phyloP scores from a whole-genome alignment of 768 basidiomycete genomes.

The Mrakia gelida region DNA sequence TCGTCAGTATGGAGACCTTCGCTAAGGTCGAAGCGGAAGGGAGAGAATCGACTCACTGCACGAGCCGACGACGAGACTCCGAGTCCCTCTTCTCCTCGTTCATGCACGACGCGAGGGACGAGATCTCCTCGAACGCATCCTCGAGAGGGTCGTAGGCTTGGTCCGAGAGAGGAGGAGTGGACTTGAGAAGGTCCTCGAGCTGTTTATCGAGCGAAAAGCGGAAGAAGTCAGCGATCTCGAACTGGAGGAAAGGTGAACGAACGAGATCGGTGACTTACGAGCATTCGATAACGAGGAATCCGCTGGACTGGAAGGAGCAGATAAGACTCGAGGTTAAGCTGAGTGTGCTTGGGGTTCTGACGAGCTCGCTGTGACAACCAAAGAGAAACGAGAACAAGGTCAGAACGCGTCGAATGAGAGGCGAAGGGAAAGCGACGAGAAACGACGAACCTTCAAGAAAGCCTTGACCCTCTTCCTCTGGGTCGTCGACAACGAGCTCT shows the following conservation, averaged over 20 bases:
- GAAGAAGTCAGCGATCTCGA: constrained; percentile 1
- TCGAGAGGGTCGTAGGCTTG: constrained; percentile 68
- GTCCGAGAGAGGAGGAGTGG: constrained; percentile 74
- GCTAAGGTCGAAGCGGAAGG: not conserved
- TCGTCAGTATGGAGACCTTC: not conserved
- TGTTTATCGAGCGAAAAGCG: constrained; percentile 37
- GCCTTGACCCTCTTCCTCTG: constrained; percentile 83
- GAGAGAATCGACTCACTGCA: constrained; percentile 58
- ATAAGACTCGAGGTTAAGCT: constrained; percentile 90
- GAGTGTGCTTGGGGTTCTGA: constrained; percentile 73
- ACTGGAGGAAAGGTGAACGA: not conserved
- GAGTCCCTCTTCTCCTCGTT: constrained; percentile 97
- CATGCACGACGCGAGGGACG: constrained; percentile 85
- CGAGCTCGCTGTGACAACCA: constrained; percentile 62
- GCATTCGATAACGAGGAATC: constrained; percentile 89
- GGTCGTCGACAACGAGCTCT: constrained; percentile 56
- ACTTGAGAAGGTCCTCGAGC: constrained; percentile 80
- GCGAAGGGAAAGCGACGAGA: not conserved
- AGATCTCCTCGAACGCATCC: constrained; percentile 78
- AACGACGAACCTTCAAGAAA: constrained; percentile 59
- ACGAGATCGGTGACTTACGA: constrained; percentile 57
- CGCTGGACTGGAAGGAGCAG: constrained; percentile 91
- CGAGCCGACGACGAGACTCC: constrained; percentile 83
- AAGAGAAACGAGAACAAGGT: not conserved
- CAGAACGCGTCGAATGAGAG: too few species aligned